Base-by-base conservation (phyloP, 805 yeast genomes). In the Debaryomyces tyrocola region DNA sequence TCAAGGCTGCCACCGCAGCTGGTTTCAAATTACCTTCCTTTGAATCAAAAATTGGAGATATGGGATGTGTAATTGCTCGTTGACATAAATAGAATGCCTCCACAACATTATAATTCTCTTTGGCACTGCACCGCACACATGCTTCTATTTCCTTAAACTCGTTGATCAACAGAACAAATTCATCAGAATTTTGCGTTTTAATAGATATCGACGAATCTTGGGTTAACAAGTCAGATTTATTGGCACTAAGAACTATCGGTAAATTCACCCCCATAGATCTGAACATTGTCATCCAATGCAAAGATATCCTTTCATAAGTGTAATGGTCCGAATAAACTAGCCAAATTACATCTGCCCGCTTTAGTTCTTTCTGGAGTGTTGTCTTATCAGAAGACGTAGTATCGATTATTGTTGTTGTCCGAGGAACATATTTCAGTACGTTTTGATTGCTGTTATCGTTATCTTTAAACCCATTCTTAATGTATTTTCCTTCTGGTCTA, bases 141-240 rank as follows among this genome's bases (percentile, higher is more conserved):
- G 96, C 85, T 61, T 91, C 98, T 18, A 92, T 86, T 58, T 94
- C 98, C 62, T 94, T 92, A 68, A 86, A 94, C 59, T 94, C 97
- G 57, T 88, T 83, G 60, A 91, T 70, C 33, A 92, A 72, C 0
- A 96, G 96, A 4, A 89, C 75, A 67, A 91, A 85, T 57, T 94
- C 97, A 41, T 90, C 96, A 33, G 81, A 77, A 49, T 70, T 69
- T 50, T 62, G 70, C 29, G 60, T 55, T 47, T 63, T 64, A 36
- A 82, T 74, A 1, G 71, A 60, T 6, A 72, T 66, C 31, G 78
- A 79, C 0, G 79, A 68, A 39, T 78, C 80, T 12, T 69, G 57
- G 0, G 73, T 64, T 1, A 59, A 42, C 48, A 46, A 59, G 47
- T 87, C 95, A 15, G 84, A 75, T 57, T 89, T 90, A 64, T 90